These are phyloP conservation scores for Ceratobasidium papillatum DNA, from an alignment of 1,284 basidiomycete genomes.

Conservation along the genomic window DNA sequence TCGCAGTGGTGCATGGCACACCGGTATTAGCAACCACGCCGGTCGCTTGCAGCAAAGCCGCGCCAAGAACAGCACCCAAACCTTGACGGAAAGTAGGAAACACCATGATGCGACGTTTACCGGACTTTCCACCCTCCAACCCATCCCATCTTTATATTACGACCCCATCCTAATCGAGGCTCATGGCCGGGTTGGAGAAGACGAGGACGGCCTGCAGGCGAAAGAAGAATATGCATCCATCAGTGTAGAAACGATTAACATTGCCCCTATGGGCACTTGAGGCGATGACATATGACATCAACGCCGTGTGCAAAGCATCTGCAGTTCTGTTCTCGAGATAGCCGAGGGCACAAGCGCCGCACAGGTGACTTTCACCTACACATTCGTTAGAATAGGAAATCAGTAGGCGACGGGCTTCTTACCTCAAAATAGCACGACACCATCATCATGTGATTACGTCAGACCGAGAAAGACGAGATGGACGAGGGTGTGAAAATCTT, in stretches of 20 bases:
- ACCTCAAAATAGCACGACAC: not conserved
- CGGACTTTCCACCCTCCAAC: not conserved
- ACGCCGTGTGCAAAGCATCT: not conserved
- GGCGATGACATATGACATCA: not conserved
- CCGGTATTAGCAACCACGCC: not conserved
- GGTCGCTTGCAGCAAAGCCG: not conserved
- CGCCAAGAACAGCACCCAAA: not conserved
- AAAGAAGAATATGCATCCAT: not conserved
- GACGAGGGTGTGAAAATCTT: not conserved
- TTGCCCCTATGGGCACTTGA: not conserved
- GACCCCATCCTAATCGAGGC: not conserved
- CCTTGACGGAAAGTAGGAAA: not conserved
- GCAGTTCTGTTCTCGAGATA: not conserved
- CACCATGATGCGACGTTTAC: not conserved
- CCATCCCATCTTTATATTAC: not conserved
- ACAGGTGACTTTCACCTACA: not conserved
- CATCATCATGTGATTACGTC: not conserved
- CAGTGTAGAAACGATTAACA: not conserved
- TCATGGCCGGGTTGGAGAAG: not conserved
- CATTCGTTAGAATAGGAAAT: not conserved
- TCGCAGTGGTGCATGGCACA: not conserved
- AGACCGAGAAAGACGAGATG: not conserved
- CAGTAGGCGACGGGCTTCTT: slow-evolving; percentile 9
- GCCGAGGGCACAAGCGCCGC: not conserved
- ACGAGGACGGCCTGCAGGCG: not conserved